Conservation (phyloP, 768 basidiomycete species). For the Sporobolomyces pararoseus region DNA sequence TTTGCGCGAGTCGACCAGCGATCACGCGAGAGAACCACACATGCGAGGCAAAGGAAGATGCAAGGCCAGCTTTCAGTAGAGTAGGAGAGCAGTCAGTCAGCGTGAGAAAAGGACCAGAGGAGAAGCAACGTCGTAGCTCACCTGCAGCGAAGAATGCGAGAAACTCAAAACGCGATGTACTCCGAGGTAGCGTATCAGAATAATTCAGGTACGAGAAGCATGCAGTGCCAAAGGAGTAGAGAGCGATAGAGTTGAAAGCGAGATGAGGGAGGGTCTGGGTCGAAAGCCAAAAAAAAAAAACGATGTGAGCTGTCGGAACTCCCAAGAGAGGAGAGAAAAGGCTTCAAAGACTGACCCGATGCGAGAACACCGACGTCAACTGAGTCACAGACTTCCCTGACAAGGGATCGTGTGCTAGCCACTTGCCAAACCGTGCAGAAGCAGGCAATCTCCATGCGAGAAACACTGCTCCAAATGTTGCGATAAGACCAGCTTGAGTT, state of each 20-base stretch:
- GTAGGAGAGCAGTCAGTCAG: not conserved
- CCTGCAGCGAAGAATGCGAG: conserved; percentile 40
- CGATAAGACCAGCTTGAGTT: conserved; percentile 29
- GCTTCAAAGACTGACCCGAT: conserved; percentile 25
- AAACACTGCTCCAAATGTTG: conserved; percentile 19
- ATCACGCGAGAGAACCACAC: conserved; percentile 27
- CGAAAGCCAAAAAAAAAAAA: not conserved
- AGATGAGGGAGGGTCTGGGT: conserved; percentile 31
- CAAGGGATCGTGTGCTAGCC: conserved; percentile 28
- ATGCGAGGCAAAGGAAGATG: conserved; percentile 30
- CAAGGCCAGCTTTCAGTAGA: conserved; percentile 31
- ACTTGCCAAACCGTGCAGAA: not conserved
- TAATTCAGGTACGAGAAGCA: conserved; percentile 18
- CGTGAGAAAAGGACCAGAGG: not conserved
- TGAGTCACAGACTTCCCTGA: conserved; percentile 21
- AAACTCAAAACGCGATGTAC: conserved; percentile 41
- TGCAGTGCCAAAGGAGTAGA: conserved; percentile 27
- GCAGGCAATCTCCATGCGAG: conserved; percentile 22
- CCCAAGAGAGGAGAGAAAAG: not conserved
- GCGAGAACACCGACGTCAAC: conserved; percentile 38
- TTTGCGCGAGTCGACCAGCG: conserved; percentile 16
- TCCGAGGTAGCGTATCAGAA: conserved; percentile 29
- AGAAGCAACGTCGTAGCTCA: too few relatives aligned
- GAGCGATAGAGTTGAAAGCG: conserved; percentile 41
- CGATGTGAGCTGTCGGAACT: not conserved